These are phyloP conservation scores for Trypethelium eluteriae DNA, from an alignment of 495 filamentous ascomycete genomes.

Conservation along the genomic window DNA sequence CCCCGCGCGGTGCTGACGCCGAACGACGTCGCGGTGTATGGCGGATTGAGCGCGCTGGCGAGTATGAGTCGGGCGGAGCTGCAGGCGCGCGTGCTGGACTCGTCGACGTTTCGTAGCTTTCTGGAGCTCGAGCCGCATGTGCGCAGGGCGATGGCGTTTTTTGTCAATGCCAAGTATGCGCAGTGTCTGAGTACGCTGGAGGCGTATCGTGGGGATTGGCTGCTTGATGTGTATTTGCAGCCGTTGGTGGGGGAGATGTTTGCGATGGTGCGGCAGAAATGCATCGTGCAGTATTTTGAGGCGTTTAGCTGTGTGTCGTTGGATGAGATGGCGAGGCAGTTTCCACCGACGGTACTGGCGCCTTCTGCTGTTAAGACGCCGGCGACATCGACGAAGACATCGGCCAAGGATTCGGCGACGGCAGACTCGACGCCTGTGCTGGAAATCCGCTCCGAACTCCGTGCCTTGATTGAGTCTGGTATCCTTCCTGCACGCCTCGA, in stretches of 20 bases:
- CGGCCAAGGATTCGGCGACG: not conserved
- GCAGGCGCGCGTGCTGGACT: conserved; percentile 69
- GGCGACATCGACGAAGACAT: not conserved
- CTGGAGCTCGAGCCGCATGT: conserved; percentile 92
- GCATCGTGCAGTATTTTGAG: conserved; percentile 77
- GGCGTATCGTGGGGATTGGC: conserved; percentile 71
- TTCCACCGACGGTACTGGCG: conserved; percentile 15
- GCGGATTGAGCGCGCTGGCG: conserved; percentile 81
- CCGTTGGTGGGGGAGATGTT: conserved; percentile 64
- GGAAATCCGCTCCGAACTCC: conserved; percentile 57
- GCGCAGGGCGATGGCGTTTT: conserved; percentile 78
- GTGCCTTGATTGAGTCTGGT: conserved; percentile 63
- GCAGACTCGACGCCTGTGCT: not conserved
- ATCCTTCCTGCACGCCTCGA: conserved; percentile 76
- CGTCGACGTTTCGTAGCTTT: conserved; percentile 69
- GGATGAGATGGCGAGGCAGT: conserved; percentile 34
- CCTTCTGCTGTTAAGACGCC: not conserved
- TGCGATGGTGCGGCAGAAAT: conserved; percentile 69
- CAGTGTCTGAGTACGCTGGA: conserved; percentile 76
- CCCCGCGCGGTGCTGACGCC: conserved; percentile 59
- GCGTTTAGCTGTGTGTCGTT: conserved; percentile 39
- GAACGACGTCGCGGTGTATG: conserved; percentile 90
- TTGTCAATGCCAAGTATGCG: conserved; percentile 80
- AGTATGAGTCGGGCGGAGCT: conserved; percentile 75
- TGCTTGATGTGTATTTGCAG: conserved; percentile 82